Percentiles rank a stretch among this genome's conserved stretches.
Conservation (phyloP, 306 rosid genomes). For the Quercus variabilis region DNA sequence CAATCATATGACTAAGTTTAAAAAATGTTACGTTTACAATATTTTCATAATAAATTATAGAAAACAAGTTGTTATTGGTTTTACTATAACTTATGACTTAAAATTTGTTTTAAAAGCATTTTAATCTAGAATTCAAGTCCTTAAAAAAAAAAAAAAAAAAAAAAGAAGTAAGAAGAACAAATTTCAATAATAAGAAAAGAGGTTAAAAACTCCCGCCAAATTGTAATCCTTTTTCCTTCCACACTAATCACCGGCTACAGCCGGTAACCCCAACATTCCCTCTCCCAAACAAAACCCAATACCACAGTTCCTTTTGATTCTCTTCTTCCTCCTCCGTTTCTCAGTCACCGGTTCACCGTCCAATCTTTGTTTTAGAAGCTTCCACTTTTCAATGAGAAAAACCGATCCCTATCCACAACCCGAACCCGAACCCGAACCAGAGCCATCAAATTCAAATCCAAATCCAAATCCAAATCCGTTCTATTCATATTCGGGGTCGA, state of each 20-base stretch:
- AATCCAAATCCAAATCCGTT: too few relatives aligned
- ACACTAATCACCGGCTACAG: constrained; percentile 2
- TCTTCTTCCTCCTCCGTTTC: not conserved
- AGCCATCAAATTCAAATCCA: too few relatives aligned
- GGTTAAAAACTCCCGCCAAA: constrained; percentile 25
- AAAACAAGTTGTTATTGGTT: too few relatives aligned
- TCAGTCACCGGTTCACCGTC: not conserved
- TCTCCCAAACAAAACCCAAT: not conserved
- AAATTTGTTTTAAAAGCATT: too few relatives aligned
- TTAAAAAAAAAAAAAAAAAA: too few relatives aligned
- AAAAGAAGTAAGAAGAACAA: not conserved
- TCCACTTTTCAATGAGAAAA: not conserved
- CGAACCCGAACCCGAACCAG: not conserved
- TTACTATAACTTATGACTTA: too few relatives aligned
- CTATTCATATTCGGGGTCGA: constrained; percentile 35
- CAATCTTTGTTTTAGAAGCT: not conserved
- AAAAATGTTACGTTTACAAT: accelerated
- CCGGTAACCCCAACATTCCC: constrained; percentile 8
- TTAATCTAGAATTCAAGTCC: too few relatives aligned
- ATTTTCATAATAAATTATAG: too few relatives aligned
- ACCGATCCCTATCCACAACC: not conserved
- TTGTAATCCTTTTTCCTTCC: constrained; percentile 18
- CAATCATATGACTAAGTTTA: too few relatives aligned
- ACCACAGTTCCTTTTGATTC: not conserved
- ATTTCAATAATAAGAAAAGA: not conserved